Percentiles rank a stretch among this genome's conserved stretches.
Conservation (phyloP, 768 basidiomycete genomes). For the Tulasnella sp. region DNA sequence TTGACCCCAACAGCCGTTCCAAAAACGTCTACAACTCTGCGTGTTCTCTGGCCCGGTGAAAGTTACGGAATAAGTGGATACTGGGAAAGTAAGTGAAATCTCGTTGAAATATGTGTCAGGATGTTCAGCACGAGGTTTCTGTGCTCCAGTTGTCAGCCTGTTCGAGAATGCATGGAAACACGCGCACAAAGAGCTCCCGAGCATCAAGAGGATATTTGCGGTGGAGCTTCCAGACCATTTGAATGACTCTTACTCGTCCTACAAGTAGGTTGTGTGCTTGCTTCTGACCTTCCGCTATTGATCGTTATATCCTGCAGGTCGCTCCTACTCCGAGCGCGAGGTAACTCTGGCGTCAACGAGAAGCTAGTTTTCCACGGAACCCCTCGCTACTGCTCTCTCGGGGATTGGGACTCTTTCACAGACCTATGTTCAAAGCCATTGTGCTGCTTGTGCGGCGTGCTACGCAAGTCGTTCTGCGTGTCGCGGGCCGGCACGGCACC, state of each 20-base stretch:
- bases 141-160: neutral
- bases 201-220: neutral
- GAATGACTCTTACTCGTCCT: neutral
- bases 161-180: neutral
- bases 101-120: neutral
- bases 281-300: neutral
- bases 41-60: neutral
- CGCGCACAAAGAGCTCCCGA: neutral
- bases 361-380: neutral
- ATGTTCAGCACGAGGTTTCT: neutral
- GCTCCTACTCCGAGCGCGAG: neutral
- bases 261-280: neutral
- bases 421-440: neutral
- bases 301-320: neutral
- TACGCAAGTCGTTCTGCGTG: neutral
- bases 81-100: neutral
- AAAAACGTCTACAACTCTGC: neutral
- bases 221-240: neutral
- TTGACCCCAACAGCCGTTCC: neutral
- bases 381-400: neutral
- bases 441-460: neutral
- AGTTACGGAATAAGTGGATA: neutral
- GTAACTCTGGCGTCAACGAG: neutral
- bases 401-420: neutral
- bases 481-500: neutral